phyloP scores from a whole-genome alignment of 2,329 filamentous ascomycete genomes.

The Aspergillus puulaauensis region DNA sequence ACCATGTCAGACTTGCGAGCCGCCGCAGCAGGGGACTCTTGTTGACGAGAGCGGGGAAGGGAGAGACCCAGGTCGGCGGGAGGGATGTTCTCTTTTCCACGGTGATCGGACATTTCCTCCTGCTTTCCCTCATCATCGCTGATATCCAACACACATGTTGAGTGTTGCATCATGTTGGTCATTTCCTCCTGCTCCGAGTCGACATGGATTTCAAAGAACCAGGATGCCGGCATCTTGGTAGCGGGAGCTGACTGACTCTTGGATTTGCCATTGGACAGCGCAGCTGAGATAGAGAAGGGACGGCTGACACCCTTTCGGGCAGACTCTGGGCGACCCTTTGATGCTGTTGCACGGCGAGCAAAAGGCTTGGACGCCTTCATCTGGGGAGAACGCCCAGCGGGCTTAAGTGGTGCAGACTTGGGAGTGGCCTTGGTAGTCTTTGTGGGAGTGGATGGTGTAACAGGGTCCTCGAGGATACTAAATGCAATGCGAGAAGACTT shows the following conservation, averaged over 20 bases:
- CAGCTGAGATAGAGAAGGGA: constrained; percentile 82
- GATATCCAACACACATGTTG: constrained; percentile 82
- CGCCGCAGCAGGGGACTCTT: constrained; percentile 21
- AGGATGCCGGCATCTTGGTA: constrained; percentile 51
- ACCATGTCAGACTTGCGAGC: constrained; percentile 55
- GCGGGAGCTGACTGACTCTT: constrained; percentile 47
- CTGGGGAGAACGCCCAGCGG: constrained; percentile 78
- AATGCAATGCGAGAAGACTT: constrained; percentile 48
- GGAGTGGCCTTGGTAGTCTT: constrained; percentile 38
- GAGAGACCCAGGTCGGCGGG: constrained; percentile 62
- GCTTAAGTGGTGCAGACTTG: constrained; percentile 60
- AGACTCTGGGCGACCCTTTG: constrained; percentile 69
- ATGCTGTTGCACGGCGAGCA: constrained; percentile 64
- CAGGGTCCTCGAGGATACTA: constrained; percentile 21
- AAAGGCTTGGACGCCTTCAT: constrained; percentile 68
- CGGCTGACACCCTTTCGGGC: constrained; percentile 48
- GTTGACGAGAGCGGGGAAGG: constrained; percentile 47
- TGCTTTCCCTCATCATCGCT: constrained; percentile 74
- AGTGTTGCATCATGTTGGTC: constrained; percentile 89
- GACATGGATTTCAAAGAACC: constrained; percentile 94
- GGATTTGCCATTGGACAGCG: constrained; percentile 58
- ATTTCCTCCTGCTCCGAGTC: constrained; percentile 88
- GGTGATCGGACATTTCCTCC: constrained; percentile 45
- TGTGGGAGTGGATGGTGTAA: constrained; percentile 23
- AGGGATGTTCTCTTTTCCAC: constrained; percentile 91